A percentile compares a stretch with the other conserved stretches of the same genome.
phyloP scores from a whole-genome alignment of 768 basidiomycete species.

The Termitomyces sp. region DNA sequence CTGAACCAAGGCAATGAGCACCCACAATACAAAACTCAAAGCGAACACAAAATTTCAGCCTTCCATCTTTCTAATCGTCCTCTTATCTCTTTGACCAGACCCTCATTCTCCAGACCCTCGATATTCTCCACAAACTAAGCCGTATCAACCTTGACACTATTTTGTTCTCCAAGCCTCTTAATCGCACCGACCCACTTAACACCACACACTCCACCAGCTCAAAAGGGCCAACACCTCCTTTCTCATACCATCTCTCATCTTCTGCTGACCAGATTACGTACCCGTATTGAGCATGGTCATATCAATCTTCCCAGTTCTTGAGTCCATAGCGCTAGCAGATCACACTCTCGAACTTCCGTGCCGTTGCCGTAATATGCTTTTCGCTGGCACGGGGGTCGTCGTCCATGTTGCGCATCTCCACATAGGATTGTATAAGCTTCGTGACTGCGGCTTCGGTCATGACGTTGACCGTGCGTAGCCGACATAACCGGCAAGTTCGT shows the following conservation, averaged over 20 bases:
- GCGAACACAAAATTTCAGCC: conserved; percentile 13
- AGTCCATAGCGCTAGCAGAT: conserved; percentile 94
- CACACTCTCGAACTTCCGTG: conserved; percentile 95
- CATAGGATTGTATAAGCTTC: conserved; percentile 86
- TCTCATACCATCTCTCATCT: conserved; percentile 86
- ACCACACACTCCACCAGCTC: conserved; percentile 49
- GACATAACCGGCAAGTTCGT: conserved; percentile 91
- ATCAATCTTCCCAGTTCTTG: conserved; percentile 95
- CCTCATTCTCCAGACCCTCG: conserved; percentile 79
- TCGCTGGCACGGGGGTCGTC: conserved; percentile 84
- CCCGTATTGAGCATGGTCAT: conserved; percentile 95
- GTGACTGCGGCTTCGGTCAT: conserved; percentile 83
- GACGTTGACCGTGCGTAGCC: conserved; percentile 79
- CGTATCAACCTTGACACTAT: conserved; percentile 73
- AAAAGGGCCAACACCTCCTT: conserved; percentile 71
- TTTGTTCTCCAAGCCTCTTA: conserved; percentile 77
- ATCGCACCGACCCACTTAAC: conserved; percentile 83
- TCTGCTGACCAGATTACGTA: conserved; percentile 81
- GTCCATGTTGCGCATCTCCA: conserved; percentile 91
- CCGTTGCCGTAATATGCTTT: conserved; percentile 96
- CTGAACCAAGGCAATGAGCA: no score
- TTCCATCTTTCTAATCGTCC: conserved; percentile 73
- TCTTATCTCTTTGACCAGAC: conserved; percentile 75
- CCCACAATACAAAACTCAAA: background rate
- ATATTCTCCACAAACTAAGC: conserved; percentile 82